Conservation (phyloP, 805 yeast species). For the Candida sonorensis region DNA sequence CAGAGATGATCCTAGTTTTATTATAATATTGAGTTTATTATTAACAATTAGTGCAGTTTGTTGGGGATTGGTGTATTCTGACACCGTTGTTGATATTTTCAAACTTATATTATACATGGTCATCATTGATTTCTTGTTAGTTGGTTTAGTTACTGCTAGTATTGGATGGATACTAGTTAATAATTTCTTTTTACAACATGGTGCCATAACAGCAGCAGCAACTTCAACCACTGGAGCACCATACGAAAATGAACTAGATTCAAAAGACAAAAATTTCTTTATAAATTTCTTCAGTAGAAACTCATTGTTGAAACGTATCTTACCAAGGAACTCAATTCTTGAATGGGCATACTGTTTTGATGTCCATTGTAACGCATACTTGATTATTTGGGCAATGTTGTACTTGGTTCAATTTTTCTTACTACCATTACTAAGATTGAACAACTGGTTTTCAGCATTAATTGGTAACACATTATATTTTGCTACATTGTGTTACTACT, state of each 20-base stretch:
- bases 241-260: too few species aligned
- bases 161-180: slow-evolving; percentile 68
- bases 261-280: neutral
- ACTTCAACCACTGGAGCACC: neutral
- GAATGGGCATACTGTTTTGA: slow-evolving; percentile 97
- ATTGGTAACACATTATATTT: slow-evolving; percentile 77
- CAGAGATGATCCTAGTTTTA: slow-evolving; percentile 88
- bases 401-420: slow-evolving; percentile 70
- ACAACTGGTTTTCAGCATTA: slow-evolving; percentile 59
- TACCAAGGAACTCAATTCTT: slow-evolving; percentile 35
- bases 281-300: slow-evolving; percentile 3
- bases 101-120: slow-evolving; percentile 78
- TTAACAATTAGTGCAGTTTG: slow-evolving; percentile 71
- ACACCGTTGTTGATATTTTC: slow-evolving; percentile 52
- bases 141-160: slow-evolving; percentile 67
- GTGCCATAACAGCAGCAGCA: slow-evolving; percentile 4
- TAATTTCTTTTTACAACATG: slow-evolving; percentile 38
- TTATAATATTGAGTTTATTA: slow-evolving; percentile 61
- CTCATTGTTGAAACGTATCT: slow-evolving; percentile 21
- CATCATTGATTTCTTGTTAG: slow-evolving; percentile 66
- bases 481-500: slow-evolving; percentile 67
- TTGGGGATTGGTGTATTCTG: slow-evolving; percentile 83
- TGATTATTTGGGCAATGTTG: slow-evolving; percentile 69
- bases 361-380: slow-evolving; percentile 86
- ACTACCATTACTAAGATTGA: slow-evolving; percentile 61